phyloP scores from a whole-genome alignment of 2,329 filamentous ascomycete species.

The Pseudogymnoascus sp. region DNA sequence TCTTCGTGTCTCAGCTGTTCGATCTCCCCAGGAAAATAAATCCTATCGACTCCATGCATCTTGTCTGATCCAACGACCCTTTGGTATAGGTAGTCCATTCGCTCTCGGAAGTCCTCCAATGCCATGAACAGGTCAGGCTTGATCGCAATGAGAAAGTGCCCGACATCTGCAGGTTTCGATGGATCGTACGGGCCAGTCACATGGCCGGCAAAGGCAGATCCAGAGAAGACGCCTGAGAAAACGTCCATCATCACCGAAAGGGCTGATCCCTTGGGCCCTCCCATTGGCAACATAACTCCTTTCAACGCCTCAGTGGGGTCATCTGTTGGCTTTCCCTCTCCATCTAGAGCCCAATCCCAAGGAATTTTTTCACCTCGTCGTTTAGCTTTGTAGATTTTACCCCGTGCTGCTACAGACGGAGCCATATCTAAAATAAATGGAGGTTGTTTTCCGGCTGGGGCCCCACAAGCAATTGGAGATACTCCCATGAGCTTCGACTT shows the following conservation, averaged over 20 bases:
- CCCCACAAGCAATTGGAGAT: slow-evolving; percentile 48
- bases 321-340: slow-evolving; percentile 19
- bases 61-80: slow-evolving; percentile 46
- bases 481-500: slow-evolving; percentile 28
- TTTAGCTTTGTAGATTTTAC: slow-evolving; percentile 23
- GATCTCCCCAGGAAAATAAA: slow-evolving; percentile 56
- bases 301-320: slow-evolving; percentile 20
- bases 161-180: slow-evolving; percentile 54
- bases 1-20: slow-evolving; percentile 48
- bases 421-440: slow-evolving; percentile 46
- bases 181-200: slow-evolving; percentile 46
- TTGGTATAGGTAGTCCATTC: slow-evolving; percentile 50
- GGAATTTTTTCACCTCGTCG: slow-evolving; percentile 23
- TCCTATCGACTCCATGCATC: slow-evolving; percentile 47
- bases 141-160: slow-evolving; percentile 67
- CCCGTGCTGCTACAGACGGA: slow-evolving; percentile 22
- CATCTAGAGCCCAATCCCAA: slow-evolving; percentile 22
- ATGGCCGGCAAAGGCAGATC: slow-evolving; percentile 52
- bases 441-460: slow-evolving; percentile 49
- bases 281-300: slow-evolving; percentile 38
- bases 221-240: slow-evolving; percentile 51
- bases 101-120: slow-evolving; percentile 58
- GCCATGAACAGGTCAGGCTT: slow-evolving; percentile 69
- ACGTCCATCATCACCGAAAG: slow-evolving; percentile 57
- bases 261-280: slow-evolving; percentile 53